A percentile compares a stretch with the other conserved stretches of the same genome.
Evolutionary conservation across 352 stramenopile species (phyloP).

Genomic region (Phytophthora vignae): DNA sequence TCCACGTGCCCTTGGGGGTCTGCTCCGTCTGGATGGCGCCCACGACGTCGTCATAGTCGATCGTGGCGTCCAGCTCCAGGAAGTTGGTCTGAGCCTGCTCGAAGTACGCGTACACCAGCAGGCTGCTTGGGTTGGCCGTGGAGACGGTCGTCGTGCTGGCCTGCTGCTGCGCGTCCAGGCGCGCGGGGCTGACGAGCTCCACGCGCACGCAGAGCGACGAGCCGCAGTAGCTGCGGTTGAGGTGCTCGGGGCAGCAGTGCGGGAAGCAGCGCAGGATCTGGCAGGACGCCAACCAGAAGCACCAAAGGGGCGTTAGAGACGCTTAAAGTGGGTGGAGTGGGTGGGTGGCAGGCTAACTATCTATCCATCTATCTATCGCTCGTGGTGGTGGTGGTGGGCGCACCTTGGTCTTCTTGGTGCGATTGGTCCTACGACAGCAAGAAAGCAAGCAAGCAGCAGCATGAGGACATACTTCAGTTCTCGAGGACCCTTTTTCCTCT

Average conservation of each 20-base stretch:
- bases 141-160: conserved; percentile 1
- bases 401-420: conserved; percentile 43
- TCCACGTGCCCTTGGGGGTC: conserved; percentile 72
- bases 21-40: conserved; percentile 64
- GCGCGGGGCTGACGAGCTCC: conserved; percentile 13
- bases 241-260: conserved; percentile 71
- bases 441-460: conserved; percentile 1
- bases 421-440: conserved; percentile 30
- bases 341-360: too few species aligned
- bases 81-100: conserved; percentile 50
- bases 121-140: conserved; percentile 22
- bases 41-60: conserved; percentile 38
- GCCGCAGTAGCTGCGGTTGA: conserved; percentile 78
- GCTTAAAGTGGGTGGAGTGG: neutral
- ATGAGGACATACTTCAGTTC: conserved; percentile 15
- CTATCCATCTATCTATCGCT: too few species aligned
- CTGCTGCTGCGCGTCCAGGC: conserved; percentile 35
- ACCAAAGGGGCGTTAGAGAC: conserved; percentile 2
- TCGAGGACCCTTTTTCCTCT: conserved; percentile 24
- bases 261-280: conserved; percentile 80
- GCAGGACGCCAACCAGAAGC: neutral
- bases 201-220: conserved; percentile 58
- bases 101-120: conserved; percentile 65
- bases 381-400: neutral
- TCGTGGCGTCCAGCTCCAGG: conserved; percentile 37